phyloP scores from a whole-genome alignment of 371 early-diverging fungal species.

The Dinochytrium kinnereticum region DNA sequence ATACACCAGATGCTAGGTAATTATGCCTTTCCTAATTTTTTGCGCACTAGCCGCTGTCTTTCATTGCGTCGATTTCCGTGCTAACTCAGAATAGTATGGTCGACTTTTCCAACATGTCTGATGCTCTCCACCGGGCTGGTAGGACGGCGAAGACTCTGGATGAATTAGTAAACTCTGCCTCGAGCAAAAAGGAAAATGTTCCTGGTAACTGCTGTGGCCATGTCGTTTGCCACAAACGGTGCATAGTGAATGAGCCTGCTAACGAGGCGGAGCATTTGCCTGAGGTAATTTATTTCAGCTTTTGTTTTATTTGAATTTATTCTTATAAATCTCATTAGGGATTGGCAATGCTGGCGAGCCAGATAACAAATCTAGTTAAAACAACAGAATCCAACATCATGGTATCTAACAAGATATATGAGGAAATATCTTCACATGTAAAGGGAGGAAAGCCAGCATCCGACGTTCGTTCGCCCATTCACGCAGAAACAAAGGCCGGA shows the following conservation, averaged over 20 bases:
- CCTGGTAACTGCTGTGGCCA: constrained; percentile 8
- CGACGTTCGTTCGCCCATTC: not conserved
- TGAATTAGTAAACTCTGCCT: constrained; percentile 19
- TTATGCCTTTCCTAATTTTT: not conserved
- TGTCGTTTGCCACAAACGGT: constrained; percentile 3
- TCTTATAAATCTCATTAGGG: too few species aligned
- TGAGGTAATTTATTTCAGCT: too few species aligned
- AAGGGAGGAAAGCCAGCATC: not conserved
- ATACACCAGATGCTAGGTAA: constrained; percentile 34
- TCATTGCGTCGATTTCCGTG: not conserved
- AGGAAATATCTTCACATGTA: constrained; percentile 2
- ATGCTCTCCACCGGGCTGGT: constrained; percentile 27
- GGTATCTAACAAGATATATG: constrained; percentile 24
- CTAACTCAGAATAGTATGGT: constrained; percentile 19
- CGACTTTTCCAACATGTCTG: constrained; percentile 29
- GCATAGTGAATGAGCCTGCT: not conserved
- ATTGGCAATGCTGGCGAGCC: constrained; percentile 20
- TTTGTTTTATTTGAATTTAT: too few species aligned
- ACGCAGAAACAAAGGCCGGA: not conserved
- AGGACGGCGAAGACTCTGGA: constrained; percentile 30
- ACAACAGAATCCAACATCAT: constrained; percentile 28
- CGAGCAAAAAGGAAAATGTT: not conserved
- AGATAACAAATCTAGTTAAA: constrained; percentile 24
- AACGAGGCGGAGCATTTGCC: not conserved
- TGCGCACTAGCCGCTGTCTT: not conserved